These are phyloP conservation scores for Solanum ossicruentum DNA, from an alignment of 257 asterid genomes.

Conservation along the genomic window DNA sequence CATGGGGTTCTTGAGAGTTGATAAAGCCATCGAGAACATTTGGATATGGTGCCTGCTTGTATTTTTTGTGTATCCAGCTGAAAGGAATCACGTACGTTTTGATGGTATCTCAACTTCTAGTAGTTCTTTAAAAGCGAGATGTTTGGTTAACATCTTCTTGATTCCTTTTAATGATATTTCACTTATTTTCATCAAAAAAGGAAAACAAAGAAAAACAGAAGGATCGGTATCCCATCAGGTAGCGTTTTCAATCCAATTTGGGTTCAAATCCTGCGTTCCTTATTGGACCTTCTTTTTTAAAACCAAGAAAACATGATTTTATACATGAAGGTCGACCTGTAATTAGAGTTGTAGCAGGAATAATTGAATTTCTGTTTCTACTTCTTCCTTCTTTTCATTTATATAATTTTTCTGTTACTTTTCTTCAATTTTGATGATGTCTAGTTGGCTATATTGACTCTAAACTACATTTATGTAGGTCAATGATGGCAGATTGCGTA, in stretches of 20 bases:
- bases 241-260: not conserved
- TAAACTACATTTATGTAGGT: conserved; percentile 33
- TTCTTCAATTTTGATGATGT: not conserved
- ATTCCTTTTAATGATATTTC: not conserved
- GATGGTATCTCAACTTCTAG: not conserved
- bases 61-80: not conserved
- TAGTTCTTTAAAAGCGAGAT: not conserved
- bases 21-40: not conserved
- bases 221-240: not conserved
- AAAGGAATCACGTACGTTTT: not conserved
- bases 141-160: not conserved
- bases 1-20: not conserved
- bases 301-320: not conserved
- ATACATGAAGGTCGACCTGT: not conserved
- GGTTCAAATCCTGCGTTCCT: not conserved
- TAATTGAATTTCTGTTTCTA: not conserved
- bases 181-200: not conserved
- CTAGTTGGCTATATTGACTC: not conserved
- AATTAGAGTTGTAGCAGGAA: not conserved
- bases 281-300: not conserved
- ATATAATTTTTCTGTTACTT: not conserved
- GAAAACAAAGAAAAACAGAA: not conserved
- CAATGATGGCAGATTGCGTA: conserved; percentile 72
- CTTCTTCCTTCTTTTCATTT: not conserved
- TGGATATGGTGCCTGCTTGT: not conserved